Evolutionary conservation across 2,329 filamentous ascomycete species (phyloP), one percentile per base, ranked within the genome.

Genomic region (Dothiorella sarmentorum): DNA sequence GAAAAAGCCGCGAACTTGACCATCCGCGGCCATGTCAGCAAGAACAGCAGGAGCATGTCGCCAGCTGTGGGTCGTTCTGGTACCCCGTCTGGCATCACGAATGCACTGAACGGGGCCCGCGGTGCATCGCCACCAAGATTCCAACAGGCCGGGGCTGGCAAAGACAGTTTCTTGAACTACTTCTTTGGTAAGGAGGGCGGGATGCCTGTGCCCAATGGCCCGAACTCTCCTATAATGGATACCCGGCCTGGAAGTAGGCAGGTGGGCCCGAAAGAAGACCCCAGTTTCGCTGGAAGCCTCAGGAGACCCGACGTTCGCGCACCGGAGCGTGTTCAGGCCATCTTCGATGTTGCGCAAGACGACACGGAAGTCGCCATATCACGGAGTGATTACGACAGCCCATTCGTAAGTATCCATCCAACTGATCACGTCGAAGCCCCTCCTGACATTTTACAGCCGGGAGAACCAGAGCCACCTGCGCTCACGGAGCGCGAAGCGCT

Each of bases 101-200:
- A 85, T 29, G 82, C 86, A 10, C 75, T 91, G 66, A 91, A 91
- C 65, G 87, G 87, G 10, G 73, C 74, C 59, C 80, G 87, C 56
- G 79, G 84, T 33, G 76, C 76, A 29, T 87, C 87, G 42, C 85
- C 86, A 10, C 80, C 84, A 26, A 80, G 82, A 56, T 82, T 88
- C 40, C 49, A 44, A n/a, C 61, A 64, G 62, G 84, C 84, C 63
- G 79, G 79, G 24, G 72, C 82, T 51, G 83, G 70, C n/a, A 85
- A 87, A 62, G 94, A 99, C 75, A 95, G 91, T 0, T 99, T 99
- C 79, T 75, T 99, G 62, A 97, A 93, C 75, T 99, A 99, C 75
- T 99, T 99, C 76, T 99, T 99, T 68, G 92, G 94, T 67, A 97
- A 99, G 71, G 94, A 99, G 62, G 90, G 90, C 45, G 80, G 83